Percentiles rank a stretch among this genome's conserved stretches.
phyloP scores from a whole-genome alignment of 495 filamentous ascomycete genomes.

The Oleoguttula mirabilis region DNA sequence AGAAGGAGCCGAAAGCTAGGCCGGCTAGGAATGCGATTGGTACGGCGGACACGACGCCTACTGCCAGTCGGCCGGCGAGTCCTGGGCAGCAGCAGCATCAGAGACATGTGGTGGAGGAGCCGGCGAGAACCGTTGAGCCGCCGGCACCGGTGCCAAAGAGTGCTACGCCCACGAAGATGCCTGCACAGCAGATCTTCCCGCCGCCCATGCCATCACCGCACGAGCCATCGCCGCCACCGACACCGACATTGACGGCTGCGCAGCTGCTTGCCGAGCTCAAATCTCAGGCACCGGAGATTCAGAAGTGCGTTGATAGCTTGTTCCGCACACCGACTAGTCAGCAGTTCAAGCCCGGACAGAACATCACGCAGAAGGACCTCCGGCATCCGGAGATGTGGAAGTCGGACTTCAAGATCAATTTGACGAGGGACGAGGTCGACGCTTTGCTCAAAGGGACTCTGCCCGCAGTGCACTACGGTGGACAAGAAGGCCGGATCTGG shows the following conservation, averaged over 20 bases:
- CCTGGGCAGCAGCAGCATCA: constrained; percentile 19
- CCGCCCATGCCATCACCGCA: constrained; percentile 1
- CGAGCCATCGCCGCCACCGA: constrained; percentile 14
- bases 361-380: constrained; percentile 10
- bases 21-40: constrained; percentile 19
- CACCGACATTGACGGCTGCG: constrained; percentile 14
- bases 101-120: no score
- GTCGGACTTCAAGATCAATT: constrained; percentile 22
- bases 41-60: constrained; percentile 32
- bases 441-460: constrained; percentile 25
- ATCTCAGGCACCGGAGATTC: constrained; percentile 6
- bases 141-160: no score
- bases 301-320: constrained; percentile 15
- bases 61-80: constrained; percentile 32
- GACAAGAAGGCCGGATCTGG: constrained; percentile 22
- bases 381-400: constrained; percentile 10
- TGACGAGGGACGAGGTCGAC: constrained; percentile 23
- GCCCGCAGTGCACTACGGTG: constrained; percentile 34
- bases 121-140: no score
- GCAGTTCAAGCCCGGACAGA: constrained; percentile 10
- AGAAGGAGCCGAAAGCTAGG: constrained; percentile 54
- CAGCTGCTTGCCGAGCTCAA: constrained; percentile 19
- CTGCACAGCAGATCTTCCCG: background rate
- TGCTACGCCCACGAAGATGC: constrained; percentile 7
- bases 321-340: constrained; percentile 10